Evolutionary conservation across 306 rosid genomes (phyloP), one percentile per base, ranked within the genome.

Genomic region (Biancaea sappan): DNA sequence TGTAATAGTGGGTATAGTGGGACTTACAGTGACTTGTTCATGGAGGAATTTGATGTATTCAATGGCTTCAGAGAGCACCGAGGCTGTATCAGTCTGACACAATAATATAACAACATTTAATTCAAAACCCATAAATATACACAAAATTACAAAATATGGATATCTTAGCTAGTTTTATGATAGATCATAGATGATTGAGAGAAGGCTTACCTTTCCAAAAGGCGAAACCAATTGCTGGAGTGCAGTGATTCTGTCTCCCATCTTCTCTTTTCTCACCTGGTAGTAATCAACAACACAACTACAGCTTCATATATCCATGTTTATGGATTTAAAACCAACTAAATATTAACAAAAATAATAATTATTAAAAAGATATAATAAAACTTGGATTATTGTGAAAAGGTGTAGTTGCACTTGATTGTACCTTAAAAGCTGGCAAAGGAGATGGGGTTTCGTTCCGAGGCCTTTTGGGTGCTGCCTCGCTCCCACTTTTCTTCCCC

Each of bases 181-280:
- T n/a, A n/a, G n/a, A n/a, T n/a, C n/a, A n/a, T n/a, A n/a, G n/a
- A n/a, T n/a, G n/a, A n/a, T n/a, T n/a, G n/a, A n/a, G n/a, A n/a
- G n/a, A n/a, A n/a, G n/a, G 41, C 64, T 70, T 40, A 95, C 99
- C 97, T 95, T 95, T 92, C 99, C 99, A 77, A 94, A 94, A 92
- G 99, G 99, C 29, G 99, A 90, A 80, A 94, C 99, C 76, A 94
- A 91, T 90, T 94, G 99, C 86, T 94, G 99, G 84, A 94, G 99
- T 32, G 97, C 99, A 90, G 96, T 94, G 96, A 94, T 90, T 94
- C 99, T 92, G 98, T 94, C 99, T 87, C 99, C 99, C 99, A 94
- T 94, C 89, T 95, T 95, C 86, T 95, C 98, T 82, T 95, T 95
- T 84, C 98, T 92, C 84, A 92, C 97, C 99, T 95, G 25, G n/a